phyloP scores from a whole-genome alignment of 257 asterid genomes.

The Cordia subcordata region DNA sequence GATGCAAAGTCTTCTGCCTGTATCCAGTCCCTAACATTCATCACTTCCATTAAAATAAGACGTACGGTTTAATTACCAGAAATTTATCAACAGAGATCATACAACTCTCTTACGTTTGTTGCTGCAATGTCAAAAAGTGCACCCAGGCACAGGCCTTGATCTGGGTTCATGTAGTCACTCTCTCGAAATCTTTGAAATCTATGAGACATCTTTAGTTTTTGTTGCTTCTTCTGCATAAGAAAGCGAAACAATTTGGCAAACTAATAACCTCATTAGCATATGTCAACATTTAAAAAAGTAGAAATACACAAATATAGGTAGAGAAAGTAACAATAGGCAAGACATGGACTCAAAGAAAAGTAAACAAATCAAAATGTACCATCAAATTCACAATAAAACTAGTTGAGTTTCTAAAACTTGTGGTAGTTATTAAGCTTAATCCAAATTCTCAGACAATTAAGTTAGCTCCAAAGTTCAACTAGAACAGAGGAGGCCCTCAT shows the following conservation, averaged over 20 bases:
- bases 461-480: too few relatives aligned
- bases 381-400: too few relatives aligned
- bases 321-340: too few relatives aligned
- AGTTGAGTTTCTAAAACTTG: too few relatives aligned
- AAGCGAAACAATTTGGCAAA: slow-evolving; percentile 6
- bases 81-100: slow-evolving; percentile 8
- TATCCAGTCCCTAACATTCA: slow-evolving; percentile 69
- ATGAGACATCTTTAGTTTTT: slow-evolving; percentile 47
- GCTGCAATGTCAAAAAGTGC: slow-evolving; percentile 98
- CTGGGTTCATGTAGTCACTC: slow-evolving; percentile 94
- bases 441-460: too few relatives aligned
- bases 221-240: slow-evolving; percentile 61
- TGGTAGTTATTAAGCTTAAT: too few relatives aligned
- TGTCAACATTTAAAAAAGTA: background rate
- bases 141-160: slow-evolving; percentile 83
- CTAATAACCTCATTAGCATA: background rate
- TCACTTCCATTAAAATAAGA: slow-evolving; percentile 10
- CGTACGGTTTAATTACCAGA: background rate
- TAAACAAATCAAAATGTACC: too few relatives aligned
- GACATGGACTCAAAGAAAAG: too few relatives aligned
- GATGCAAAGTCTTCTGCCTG: slow-evolving; percentile 84
- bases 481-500: too few relatives aligned
- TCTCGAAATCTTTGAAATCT: slow-evolving; percentile 70
- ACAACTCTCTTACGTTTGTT: slow-evolving; percentile 58
- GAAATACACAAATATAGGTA: too few relatives aligned